These are phyloP conservation scores for Phaseolus coccineus DNA, from an alignment of 331 rosid species.

Conservation along the genomic window DNA sequence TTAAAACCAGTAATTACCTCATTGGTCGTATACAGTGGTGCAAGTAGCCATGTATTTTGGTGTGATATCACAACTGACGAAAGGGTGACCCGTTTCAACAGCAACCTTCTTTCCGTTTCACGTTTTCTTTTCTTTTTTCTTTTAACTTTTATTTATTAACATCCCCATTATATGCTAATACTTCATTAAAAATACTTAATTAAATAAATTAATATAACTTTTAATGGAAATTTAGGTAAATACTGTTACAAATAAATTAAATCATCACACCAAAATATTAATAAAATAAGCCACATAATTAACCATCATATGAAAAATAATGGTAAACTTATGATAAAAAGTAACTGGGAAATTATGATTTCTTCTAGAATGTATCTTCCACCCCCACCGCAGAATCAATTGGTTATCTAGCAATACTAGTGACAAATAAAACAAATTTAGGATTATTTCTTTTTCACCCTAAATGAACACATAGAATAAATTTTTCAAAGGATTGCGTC, in stretches of 20 bases:
- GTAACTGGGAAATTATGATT: not conserved
- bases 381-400: not conserved
- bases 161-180: not conserved
- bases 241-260: not conserved
- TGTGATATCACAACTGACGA: constrained; percentile 29
- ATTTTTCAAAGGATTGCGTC: constrained; percentile 1
- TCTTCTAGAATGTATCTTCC: not conserved
- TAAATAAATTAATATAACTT: not conserved
- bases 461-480: not conserved
- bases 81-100: constrained; percentile 25
- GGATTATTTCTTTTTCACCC: not conserved
- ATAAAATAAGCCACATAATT: not conserved
- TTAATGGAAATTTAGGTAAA: not conserved
- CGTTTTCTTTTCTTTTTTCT: not conserved
- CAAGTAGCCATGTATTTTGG: no score
- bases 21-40: not conserved
- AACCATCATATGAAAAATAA: not conserved
- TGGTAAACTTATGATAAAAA: not conserved
- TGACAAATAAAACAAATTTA: not conserved
- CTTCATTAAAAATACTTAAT: not conserved
- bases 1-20: not conserved
- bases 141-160: not conserved
- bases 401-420: not conserved
- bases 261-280: not conserved
- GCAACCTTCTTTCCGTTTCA: not conserved